Base-by-base conservation (phyloP, 192 early-diverging fungal genomes). In the Coemansia sp. region DNA sequence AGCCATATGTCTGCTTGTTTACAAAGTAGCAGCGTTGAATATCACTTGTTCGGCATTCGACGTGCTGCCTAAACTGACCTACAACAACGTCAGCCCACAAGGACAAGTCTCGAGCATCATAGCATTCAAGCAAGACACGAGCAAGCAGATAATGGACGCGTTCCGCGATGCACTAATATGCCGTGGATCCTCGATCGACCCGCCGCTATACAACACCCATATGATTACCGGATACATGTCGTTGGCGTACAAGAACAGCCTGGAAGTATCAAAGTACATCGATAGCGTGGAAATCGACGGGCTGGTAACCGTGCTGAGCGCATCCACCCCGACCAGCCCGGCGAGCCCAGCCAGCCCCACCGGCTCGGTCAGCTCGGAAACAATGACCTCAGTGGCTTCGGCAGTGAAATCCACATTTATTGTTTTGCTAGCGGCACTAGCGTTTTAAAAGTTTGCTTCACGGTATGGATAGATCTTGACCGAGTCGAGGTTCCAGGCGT, bases 401-500 rank as follows among this genome's bases (percentile, higher is more conserved):
- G 0, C 6, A 9, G 7, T 34, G 7, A 34, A 34, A 34, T 34
- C 32, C 10, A 1, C 32, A 34, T 34, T 18, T 42, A 42, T 42
- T 42, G 40, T 18, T 18, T 14, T 40, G 3, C 11, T 42, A 42
- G 40, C n/a, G n/a, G 40, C 40, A 8, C 40, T 42, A 42, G 40
- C 15, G 3, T n/a, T 42, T 15, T 42, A 68, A 40, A 70, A 58
- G 38, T 15, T 36, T 2, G 67, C 60, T 17, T 49, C 45, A 11
- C 40, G 31, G 52, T 55, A 72, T 6, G 71, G 60, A 21, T 45
- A 52, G 31, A 67, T 63, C 18, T 42, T 47, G 11, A 39, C 60
- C 9, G 51, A 44, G 16, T 58, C 60, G 23, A 64, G 17, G 37
- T 83, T 77, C 83, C 85, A 84, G 41, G 79, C 83, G 40, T 74